phyloP scores from a whole-genome alignment of 495 filamentous ascomycete species.

The Daldinia childiae region DNA sequence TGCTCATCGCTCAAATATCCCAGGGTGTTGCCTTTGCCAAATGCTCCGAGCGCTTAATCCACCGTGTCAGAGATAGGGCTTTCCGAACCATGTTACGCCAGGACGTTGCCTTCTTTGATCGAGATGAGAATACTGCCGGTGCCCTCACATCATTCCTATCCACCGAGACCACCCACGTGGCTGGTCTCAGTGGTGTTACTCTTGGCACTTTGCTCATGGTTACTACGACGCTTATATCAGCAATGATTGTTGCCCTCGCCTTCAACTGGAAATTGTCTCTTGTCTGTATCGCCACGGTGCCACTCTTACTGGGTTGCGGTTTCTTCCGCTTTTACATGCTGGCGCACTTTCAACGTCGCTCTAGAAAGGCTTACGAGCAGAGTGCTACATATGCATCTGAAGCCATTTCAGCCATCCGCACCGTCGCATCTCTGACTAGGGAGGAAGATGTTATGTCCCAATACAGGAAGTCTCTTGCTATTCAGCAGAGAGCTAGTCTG shows the following conservation, averaged over 20 bases:
- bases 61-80: constrained; percentile 78
- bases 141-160: constrained; percentile 86
- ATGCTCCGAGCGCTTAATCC: constrained; percentile 84
- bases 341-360: constrained; percentile 73
- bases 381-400: constrained; percentile 89
- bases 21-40: constrained; percentile 83
- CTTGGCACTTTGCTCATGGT: constrained; percentile 86
- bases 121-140: constrained; percentile 84
- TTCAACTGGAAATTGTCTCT: constrained; percentile 93
- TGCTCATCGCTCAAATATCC: constrained; percentile 72
- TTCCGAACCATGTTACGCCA: constrained; percentile 93
- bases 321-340: constrained; percentile 90
- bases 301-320: constrained; percentile 79
- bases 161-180: constrained; percentile 84
- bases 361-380: constrained; percentile 76
- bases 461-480: constrained; percentile 74
- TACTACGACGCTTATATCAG: constrained; percentile 74
- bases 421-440: constrained; percentile 87
- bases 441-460: constrained; percentile 79
- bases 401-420: constrained; percentile 88
- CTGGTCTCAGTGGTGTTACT: constrained; percentile 81
- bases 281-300: constrained; percentile 80
- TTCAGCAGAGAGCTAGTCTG: constrained; percentile 69
- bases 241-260: constrained; percentile 70
- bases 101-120: constrained; percentile 90